phyloP scores from a whole-genome alignment of 2,329 filamentous ascomycete species.

The Pyrenophora seminiperda region DNA sequence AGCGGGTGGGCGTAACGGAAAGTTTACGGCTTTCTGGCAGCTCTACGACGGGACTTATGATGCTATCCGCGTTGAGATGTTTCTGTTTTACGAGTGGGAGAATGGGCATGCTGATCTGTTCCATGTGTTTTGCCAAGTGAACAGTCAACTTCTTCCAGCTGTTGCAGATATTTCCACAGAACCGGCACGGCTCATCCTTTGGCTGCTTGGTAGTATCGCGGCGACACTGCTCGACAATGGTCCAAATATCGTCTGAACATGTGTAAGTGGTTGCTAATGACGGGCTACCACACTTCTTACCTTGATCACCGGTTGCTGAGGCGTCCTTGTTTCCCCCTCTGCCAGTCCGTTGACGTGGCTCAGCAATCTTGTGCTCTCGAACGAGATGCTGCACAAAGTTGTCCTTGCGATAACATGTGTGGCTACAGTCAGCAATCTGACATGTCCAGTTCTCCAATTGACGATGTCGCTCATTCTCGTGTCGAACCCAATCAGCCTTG shows the following conservation, averaged over 20 bases:
- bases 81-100: slow-evolving; percentile 55
- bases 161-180: slow-evolving; percentile 79
- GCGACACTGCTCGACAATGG: slow-evolving; percentile 78
- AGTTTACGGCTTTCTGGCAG: slow-evolving; percentile 43
- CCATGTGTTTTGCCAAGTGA: slow-evolving; percentile 94
- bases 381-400: slow-evolving; percentile 94
- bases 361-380: slow-evolving; percentile 83
- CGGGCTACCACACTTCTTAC: slow-evolving; percentile 17
- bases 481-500: slow-evolving; percentile 93
- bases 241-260: slow-evolving; percentile 68
- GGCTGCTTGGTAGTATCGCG: slow-evolving; percentile 68
- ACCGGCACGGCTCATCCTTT: slow-evolving; percentile 80
- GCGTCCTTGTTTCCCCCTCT: slow-evolving; percentile 49
- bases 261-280: slow-evolving; percentile 17
- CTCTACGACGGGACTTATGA: slow-evolving; percentile 47
- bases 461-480: slow-evolving; percentile 89
- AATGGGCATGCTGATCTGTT: slow-evolving; percentile 84
- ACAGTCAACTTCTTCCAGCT: slow-evolving; percentile 94
- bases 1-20: slow-evolving; percentile 33
- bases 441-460: slow-evolving; percentile 93
- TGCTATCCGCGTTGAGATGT: slow-evolving; percentile 44
- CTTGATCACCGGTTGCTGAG: slow-evolving; percentile 31
- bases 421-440: slow-evolving; percentile 77
- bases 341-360: slow-evolving; percentile 76
- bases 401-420: slow-evolving; percentile 84